Base-by-base conservation (phyloP, 257 asterid genomes). In the Solanum peruvianum region DNA sequence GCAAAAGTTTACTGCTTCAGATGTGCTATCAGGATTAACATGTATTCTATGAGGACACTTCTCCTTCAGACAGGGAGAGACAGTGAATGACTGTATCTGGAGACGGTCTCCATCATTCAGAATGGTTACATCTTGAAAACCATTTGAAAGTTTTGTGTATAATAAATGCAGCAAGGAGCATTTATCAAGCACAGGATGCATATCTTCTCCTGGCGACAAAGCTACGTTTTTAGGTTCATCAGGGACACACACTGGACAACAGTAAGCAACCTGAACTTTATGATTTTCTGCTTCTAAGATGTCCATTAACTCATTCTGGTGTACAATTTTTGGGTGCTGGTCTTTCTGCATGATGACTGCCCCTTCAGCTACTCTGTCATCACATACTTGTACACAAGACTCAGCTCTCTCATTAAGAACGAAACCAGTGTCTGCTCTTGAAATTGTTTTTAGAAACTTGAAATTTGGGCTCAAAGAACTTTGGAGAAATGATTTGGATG, bases 351-450 rank as follows among this genome's bases (percentile, higher is more conserved):
- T 88, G 27, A 89, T 78, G 33, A 94, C 86, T 84, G 94, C 76
- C 87, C 98, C 98, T 92, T 93, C 96, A 83, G 94, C 89, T 78
- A 92, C 87, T 90, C 97, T 91, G 86, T 95, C 95, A 83, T 95
- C 99, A 47, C 82, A 78, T 70, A 93, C 96, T 86, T 87, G 94
- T 86, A 93, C 83, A 82, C 71, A 16, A 25, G 93, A 88, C 82
- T 86, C 37, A 37, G 89, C 86, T 11, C 77, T 88, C 85, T 86
- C 87, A 78, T 71, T 20, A 45, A 82, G 87, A 83, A 41, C 84
- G 21, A 69, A 87, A 66, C 82, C 88, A 71, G 90, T 58, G 64
- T 70, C 86, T 76, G 52, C 83, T 85, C 80, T 85, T 5, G 87
- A 52, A 18, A 89, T 87, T 78, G 89, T 82, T 87, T 89, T 86